These are phyloP conservation scores for Epichloe festucae DNA, from an alignment of 2,329 filamentous ascomycete species.

Conservation along the genomic window DNA sequence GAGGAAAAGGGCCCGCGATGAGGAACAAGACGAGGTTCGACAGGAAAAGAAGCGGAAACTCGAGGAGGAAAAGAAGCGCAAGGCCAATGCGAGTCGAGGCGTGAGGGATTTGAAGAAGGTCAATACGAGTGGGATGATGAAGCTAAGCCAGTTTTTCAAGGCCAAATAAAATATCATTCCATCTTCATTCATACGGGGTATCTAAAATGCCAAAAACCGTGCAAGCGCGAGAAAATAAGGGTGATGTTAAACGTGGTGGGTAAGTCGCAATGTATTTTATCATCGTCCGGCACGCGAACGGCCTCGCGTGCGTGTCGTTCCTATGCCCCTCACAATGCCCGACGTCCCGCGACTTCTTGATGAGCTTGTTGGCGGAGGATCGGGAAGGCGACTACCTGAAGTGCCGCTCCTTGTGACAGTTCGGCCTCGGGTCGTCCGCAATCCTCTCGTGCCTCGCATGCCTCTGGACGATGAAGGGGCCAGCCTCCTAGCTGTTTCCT, in stretches of 20 bases:
- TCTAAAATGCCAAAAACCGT: conserved; percentile 10
- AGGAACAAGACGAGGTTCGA: conserved; percentile 50
- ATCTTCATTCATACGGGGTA: conserved; percentile 17
- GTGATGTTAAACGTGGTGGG: neutral
- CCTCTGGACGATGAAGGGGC: conserved; percentile 17
- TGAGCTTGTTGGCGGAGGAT: conserved; percentile 14
- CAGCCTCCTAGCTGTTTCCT: conserved; percentile 30
- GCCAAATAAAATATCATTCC: conserved; percentile 37
- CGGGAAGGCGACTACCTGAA: conserved; percentile 16
- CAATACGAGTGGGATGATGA: conserved; percentile 88
- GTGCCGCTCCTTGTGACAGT: conserved; percentile 14
- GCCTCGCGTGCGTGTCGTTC: conserved; percentile 17
- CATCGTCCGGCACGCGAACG: conserved; percentile 21
- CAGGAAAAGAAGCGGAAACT: conserved; percentile 73
- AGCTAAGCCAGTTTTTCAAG: conserved; percentile 87
- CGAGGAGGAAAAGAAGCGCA: conserved; percentile 81
- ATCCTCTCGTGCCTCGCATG: conserved; percentile 18
- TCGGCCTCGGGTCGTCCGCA: conserved; percentile 16
- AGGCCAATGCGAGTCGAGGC: conserved; percentile 59
- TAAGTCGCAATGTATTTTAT: neutral
- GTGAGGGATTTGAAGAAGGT: conserved; percentile 79
- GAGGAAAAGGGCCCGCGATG: conserved; percentile 53
- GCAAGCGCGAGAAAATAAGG: neutral
- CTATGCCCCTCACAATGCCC: conserved; percentile 22
- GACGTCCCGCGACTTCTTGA: conserved; percentile 21